A percentile compares a stretch with the other conserved stretches of the same genome.
Evolutionary conservation across 129 eudicot genomes (phyloP).

Genomic region (Helichrysum umbraculigerum): DNA sequence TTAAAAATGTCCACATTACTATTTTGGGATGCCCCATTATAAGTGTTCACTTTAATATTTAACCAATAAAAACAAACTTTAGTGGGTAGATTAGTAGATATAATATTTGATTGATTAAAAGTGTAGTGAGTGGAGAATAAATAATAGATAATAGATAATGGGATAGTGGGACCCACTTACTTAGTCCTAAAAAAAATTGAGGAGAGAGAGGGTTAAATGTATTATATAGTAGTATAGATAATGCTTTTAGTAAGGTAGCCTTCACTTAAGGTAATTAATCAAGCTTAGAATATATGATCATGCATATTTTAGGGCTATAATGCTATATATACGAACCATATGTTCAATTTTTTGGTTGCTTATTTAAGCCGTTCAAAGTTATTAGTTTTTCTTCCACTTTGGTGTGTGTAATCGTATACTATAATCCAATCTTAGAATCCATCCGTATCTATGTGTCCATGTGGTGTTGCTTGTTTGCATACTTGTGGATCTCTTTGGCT

Average conservation of each 20-base stretch:
- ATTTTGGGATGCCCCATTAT: too few species aligned
- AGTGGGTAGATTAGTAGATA: too few species aligned
- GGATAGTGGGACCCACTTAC: too few species aligned
- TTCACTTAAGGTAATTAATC: neutral
- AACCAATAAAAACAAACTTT: too few species aligned
- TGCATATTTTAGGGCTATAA: conserved; percentile 8
- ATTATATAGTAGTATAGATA: too few species aligned
- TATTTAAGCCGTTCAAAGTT: neutral
- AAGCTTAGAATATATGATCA: neutral
- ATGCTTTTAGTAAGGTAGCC: conserved; percentile 1
- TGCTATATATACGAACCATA: neutral
- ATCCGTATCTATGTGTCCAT: conserved; percentile 3
- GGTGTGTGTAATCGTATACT: neutral
- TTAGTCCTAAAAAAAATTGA: too few species aligned
- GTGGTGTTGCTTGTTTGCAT: neutral
- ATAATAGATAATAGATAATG: too few species aligned
- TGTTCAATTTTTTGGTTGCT: neutral
- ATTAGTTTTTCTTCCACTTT: conserved; percentile 11
- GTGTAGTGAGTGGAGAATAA: too few species aligned
- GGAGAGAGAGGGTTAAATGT: too few species aligned
- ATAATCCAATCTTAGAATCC: neutral
- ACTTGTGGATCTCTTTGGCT: neutral
- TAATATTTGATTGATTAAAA: too few species aligned
- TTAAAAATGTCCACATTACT: too few species aligned
- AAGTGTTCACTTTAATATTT: too few species aligned